Evolutionary conservation across 1,139 yeast species (phyloP).

Genomic region (Pichia terricola): DNA sequence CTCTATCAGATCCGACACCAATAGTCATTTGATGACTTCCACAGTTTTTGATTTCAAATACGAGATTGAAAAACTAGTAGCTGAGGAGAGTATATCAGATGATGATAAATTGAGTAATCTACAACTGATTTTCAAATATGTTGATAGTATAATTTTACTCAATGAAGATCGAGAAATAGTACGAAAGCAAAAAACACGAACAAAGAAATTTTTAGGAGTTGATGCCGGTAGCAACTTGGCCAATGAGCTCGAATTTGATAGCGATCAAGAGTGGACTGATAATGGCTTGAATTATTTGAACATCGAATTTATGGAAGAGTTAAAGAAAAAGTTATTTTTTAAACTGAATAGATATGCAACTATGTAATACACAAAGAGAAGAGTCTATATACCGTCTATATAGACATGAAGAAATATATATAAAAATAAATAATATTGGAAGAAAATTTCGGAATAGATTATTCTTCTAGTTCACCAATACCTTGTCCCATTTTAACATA

Average conservation of each 20-base stretch:
- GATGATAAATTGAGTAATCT: constrained; percentile 61
- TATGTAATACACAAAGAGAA: neutral
- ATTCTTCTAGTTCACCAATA: constrained; percentile 42
- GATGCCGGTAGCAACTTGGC: neutral
- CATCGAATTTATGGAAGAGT: constrained; percentile 40
- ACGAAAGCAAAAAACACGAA: constrained; percentile 3
- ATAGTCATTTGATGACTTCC: constrained; percentile 24
- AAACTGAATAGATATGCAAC: neutral
- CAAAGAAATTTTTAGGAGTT: neutral
- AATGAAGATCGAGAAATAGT: constrained; percentile 1
- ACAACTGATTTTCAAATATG: constrained; percentile 52
- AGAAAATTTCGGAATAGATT: neutral
- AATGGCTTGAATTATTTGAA: constrained; percentile 30
- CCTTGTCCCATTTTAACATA: constrained; percentile 79
- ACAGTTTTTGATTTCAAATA: constrained; percentile 49
- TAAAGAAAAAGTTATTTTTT: constrained; percentile 33
- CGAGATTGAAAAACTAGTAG: constrained; percentile 39
- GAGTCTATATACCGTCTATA: neutral
- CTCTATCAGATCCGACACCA: constrained; percentile 9
- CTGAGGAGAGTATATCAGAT: constrained; percentile 27
- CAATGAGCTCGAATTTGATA: neutral
- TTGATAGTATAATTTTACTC: constrained; percentile 30
- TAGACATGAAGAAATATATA: neutral
- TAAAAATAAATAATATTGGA: neutral
- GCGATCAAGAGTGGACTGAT: constrained; percentile 6